Evolutionary conservation across 768 basidiomycete genomes (phyloP), one percentile per base, ranked within the genome.

Genomic region (Lactarius sp.): DNA sequence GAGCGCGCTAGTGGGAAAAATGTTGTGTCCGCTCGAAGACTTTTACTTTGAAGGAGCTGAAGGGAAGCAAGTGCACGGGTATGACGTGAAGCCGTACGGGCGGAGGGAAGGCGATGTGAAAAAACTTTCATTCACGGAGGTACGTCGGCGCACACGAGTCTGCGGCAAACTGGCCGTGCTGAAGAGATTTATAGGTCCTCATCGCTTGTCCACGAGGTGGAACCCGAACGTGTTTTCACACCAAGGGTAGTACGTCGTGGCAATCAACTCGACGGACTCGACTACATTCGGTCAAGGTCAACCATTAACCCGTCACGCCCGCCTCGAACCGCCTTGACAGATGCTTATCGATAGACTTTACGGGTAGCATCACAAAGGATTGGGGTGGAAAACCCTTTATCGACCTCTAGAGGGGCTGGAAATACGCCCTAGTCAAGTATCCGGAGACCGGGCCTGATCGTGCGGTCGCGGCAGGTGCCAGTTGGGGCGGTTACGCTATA

Each of bases 211-310:
- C 2, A 22, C 2, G 22, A 2, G 22, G 22, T 22, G 22, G 2
- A 22, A 22, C 22, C 22, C 22, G 22, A 22, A 22, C 22, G 22
- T 22, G 22, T 22, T 22, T 22, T 1, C 22, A 22, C 22, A 22
- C 22, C 22, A 22, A 22, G 22, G 22, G 22, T 22, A 22, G 1
- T 22, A 1, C 22, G 22, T 22, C 22, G 80, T 97, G 46, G 80
- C 87, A 36, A 87, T 97, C 69, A 98, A 99, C 72, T 95, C 96
- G 2, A 96, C 94, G 0, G 96, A 96, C 9, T 91, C 88, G 34
- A 98, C 96, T 4, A 87, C 91, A 0, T 97, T 94, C 69, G 94
- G 94, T 4, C 93, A 96, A 81, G 80, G 90, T 86, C 50, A 16
- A 13, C 20, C 33, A 1, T 61, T 37, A 14, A 44, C 34, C 50